Evolutionary conservation across 768 basidiomycete species (phyloP).

Genomic region (Boletus sp.): DNA sequence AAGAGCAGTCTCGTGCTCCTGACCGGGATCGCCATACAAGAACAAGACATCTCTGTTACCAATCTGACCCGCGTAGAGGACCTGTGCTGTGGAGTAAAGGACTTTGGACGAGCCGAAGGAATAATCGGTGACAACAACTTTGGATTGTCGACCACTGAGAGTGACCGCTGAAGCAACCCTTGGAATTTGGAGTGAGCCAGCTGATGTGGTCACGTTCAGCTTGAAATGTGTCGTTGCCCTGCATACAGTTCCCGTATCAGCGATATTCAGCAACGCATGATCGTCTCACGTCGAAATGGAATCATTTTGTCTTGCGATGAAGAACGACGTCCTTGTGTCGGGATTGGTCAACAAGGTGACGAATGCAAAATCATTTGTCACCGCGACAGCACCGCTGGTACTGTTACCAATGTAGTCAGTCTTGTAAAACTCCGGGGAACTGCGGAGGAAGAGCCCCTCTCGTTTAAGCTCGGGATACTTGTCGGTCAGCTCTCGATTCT

Average conservation of each 20-base stretch:
- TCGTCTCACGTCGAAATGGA: constrained; percentile 60
- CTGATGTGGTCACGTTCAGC: constrained; percentile 53
- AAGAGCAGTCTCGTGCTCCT: constrained; percentile 55
- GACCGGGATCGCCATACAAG: constrained; percentile 52
- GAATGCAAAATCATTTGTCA: constrained; percentile 48
- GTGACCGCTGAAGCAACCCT: constrained; percentile 49
- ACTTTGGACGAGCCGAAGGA: constrained; percentile 61
- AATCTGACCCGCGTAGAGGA: constrained; percentile 64
- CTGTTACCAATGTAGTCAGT: constrained; percentile 71
- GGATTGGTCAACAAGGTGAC: constrained; percentile 67
- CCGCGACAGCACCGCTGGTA: constrained; percentile 42
- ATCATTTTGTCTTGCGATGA: constrained; percentile 62
- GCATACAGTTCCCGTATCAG: not conserved
- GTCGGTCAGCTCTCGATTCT: constrained; percentile 58
- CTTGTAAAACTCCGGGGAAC: constrained; percentile 75
- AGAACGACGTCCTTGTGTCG: constrained; percentile 63
- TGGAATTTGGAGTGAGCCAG: constrained; percentile 55
- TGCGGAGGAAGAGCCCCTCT: constrained; percentile 74
- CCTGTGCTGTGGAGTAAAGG: constrained; percentile 68
- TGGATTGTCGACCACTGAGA: constrained; percentile 68
- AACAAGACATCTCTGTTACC: constrained; percentile 62
- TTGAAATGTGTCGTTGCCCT: constrained; percentile 48
- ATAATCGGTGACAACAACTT: constrained; percentile 70
- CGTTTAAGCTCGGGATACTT: constrained; percentile 80
- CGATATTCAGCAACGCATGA: not conserved